Evolutionary conservation across 768 basidiomycete species (phyloP), one percentile per base, ranked within the genome.

Genomic region (Guyanaporus albipodus): DNA sequence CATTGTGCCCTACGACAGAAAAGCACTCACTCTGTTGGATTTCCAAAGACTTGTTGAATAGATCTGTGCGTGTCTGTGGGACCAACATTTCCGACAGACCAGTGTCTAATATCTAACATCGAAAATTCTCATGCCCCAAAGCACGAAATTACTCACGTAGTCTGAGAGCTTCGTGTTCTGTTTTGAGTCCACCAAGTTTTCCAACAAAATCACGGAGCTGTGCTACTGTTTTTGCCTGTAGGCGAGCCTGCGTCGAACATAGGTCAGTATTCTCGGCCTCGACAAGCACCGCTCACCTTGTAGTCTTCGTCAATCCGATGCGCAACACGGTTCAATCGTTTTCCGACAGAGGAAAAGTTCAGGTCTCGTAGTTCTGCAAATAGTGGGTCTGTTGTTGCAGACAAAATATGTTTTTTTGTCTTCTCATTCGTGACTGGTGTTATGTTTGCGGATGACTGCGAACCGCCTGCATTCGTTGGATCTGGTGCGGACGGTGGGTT

Each of bases 141-240:
- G 37, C 15, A 29, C 32, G 21, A 22, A 38, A 48, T 31, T 22
- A 48, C 91, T 65, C 62, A 98, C 95, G 95, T 41, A 98, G 73
- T 52, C 87, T 74, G 50, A 98, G 66, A 37, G 89, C 80, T 62
- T 93, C 88, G 55, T 96, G 92, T 60, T 99, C 95, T 15, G 79
- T 80, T 68, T 97, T 91, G 52, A 98, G 70, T 2, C 92, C 91
- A 18, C 93, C 91, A 2, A 99, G 74, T 61, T 90, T 93, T 11
- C 94, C 93, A 17, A 99, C 96, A 67, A 99, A 97, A 61, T 93
- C 91, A 47, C 86, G 80, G 57, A 99, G 72, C 67, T 99, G 91
- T 10, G 87, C 81, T 15, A 94, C 87, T 11, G 91, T 94, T 68
- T 92, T 91, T 15, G 92, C 82, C 67, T 92, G 83, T 45, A 90